Percentiles rank a stretch among this genome's conserved stretches.
phyloP scores from a whole-genome alignment of 306 rosid genomes.

The Glycine tomentella region DNA sequence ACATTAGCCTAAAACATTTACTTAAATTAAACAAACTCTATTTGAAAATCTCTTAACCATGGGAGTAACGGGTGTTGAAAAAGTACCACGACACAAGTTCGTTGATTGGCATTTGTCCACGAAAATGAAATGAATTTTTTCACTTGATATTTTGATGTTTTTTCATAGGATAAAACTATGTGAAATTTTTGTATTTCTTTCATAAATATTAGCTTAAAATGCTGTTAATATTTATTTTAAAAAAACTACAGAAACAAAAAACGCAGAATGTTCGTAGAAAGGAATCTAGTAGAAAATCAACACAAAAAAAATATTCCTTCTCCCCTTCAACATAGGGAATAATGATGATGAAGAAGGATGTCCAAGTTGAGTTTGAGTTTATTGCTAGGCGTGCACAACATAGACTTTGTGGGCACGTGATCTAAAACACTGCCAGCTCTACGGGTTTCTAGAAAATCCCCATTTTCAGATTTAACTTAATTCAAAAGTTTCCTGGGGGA shows the following conservation, averaged over 20 bases:
- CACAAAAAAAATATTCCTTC: background rate
- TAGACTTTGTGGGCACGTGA: constrained; percentile 28
- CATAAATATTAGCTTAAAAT: background rate
- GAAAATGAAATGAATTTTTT: background rate
- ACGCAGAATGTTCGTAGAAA: background rate
- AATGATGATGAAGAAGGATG: constrained; percentile 11
- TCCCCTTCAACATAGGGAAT: constrained; percentile 1
- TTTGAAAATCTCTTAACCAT: background rate
- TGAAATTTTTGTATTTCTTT: background rate
- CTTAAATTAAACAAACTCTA: background rate
- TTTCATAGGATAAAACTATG: background rate
- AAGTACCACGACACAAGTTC: background rate
- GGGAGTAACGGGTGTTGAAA: background rate
- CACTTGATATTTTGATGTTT: background rate
- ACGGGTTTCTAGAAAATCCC: constrained; percentile 9
- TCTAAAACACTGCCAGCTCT: constrained; percentile 11
- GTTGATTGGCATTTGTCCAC: background rate
- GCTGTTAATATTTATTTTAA: background rate
- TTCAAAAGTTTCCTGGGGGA: background rate
- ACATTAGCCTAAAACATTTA: background rate
- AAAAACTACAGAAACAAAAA: no score
- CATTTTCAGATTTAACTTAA: constrained; percentile 6
- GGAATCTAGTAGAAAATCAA: background rate
- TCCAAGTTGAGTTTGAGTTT: constrained; percentile 18
- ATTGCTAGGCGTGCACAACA: constrained; percentile 29